Conservation (phyloP, 2,329 filamentous ascomycete species). For the Talaromyces sp. region DNA sequence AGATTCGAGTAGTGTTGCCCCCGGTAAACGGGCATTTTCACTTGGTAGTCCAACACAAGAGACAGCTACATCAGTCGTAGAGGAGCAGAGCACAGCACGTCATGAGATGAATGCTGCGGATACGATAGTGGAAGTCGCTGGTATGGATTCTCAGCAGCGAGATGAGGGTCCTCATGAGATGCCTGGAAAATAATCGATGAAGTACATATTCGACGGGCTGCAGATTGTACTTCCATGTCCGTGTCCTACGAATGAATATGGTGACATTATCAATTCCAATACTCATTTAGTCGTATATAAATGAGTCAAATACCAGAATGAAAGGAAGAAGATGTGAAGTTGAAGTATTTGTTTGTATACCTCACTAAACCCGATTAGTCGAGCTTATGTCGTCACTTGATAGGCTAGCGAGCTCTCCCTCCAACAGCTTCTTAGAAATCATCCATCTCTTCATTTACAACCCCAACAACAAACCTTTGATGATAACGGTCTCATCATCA, state of each 20-base stretch:
- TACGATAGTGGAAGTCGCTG: neutral
- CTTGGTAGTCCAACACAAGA: neutral
- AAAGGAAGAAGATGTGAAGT: neutral
- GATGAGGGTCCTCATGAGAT: neutral
- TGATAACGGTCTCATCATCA: neutral
- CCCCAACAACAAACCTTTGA: neutral
- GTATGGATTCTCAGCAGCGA: neutral
- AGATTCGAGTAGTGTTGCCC: neutral
- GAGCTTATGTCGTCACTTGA: constrained; percentile 11
- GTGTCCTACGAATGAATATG: neutral
- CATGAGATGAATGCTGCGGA: neutral
- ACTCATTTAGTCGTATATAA: neutral
- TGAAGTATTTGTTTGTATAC: neutral
- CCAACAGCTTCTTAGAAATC: constrained; percentile 2
- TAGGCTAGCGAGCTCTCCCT: constrained; percentile 1
- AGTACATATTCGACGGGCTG: neutral
- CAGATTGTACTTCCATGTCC: neutral
- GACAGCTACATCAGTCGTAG: neutral
- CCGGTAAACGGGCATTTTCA: neutral
- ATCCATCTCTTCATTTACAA: neutral
- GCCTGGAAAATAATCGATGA: neutral
- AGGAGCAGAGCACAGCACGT: neutral
- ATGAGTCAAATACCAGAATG: neutral
- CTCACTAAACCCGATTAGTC: constrained; percentile 1
- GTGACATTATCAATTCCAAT: no score